Evolutionary conservation across 768 basidiomycete species (phyloP).

Genomic region (Lactarius vividus): DNA sequence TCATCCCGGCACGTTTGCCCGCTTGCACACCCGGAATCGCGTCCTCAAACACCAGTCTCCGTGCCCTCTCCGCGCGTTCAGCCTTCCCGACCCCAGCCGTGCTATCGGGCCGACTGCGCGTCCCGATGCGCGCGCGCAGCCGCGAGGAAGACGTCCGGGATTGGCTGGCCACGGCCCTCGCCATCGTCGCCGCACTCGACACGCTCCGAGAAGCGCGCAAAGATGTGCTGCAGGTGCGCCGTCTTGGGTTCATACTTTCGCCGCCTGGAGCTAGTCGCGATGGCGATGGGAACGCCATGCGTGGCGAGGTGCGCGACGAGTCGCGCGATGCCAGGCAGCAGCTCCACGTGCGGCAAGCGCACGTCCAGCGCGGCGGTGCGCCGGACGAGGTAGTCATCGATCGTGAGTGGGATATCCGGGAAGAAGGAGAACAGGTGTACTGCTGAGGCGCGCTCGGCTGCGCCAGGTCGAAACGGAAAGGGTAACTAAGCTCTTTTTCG

Average conservation of each 20-base stretch:
- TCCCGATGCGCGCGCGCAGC: conserved; percentile 61
- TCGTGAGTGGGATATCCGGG: conserved; percentile 63
- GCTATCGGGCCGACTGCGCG: conserved; percentile 54
- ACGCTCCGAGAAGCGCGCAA: conserved; percentile 58
- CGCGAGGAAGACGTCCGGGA: conserved; percentile 75
- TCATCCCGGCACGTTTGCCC: conserved; percentile 83
- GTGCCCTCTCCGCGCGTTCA: conserved; percentile 46
- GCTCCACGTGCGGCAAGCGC: conserved; percentile 64
- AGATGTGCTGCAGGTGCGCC: conserved; percentile 53
- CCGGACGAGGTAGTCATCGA: conserved; percentile 58
- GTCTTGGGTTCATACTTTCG: conserved; percentile 70
- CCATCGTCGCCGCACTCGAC: conserved; percentile 67
- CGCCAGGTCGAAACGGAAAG: neutral
- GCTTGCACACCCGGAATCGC: conserved; percentile 73
- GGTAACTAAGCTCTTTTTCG: neutral
- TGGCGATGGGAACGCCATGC: conserved; percentile 70
- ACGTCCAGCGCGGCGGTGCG: conserved; percentile 58
- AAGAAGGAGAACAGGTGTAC: conserved; percentile 71
- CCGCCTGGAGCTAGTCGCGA: conserved; percentile 74
- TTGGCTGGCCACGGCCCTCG: conserved; percentile 34
- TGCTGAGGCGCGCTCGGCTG: conserved; percentile 65
- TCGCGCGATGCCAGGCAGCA: conserved; percentile 69
- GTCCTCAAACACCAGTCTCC: conserved; percentile 83
- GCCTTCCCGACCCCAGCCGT: conserved; percentile 35
- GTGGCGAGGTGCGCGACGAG: conserved; percentile 67